phyloP scores from a whole-genome alignment of 225 moss, liverwort and hornwort genomes.

The Anthoceros angustus region DNA sequence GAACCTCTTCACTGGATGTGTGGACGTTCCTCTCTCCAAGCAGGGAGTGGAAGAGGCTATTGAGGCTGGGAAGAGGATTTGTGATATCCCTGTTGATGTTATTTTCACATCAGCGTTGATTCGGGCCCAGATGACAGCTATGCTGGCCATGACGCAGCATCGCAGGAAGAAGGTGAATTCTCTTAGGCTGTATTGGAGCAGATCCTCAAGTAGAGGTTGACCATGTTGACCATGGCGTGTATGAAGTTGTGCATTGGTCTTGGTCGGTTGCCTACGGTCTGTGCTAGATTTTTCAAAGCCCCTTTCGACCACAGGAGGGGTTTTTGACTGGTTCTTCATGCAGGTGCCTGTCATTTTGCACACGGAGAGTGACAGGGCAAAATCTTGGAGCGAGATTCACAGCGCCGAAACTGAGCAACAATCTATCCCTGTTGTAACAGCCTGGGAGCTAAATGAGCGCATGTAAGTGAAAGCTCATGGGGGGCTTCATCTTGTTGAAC shows the following conservation, averaged over 20 bases:
- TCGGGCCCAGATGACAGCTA: constrained; percentile 92
- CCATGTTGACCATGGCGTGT: no score
- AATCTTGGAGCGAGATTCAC: constrained; percentile 66
- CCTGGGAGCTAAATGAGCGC: constrained; percentile 93
- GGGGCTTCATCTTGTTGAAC: neutral
- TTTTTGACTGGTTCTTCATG: neutral
- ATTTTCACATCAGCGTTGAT: constrained; percentile 93
- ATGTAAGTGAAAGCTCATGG: constrained; percentile 30
- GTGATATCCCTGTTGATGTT: constrained; percentile 77
- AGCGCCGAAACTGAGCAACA: constrained; percentile 52
- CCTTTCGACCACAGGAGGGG: no score
- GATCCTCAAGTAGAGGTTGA: neutral
- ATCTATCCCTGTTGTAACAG: constrained; percentile 73
- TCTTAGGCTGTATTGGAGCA: neutral
- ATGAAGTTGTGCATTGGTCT: neutral
- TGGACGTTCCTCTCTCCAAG: constrained; percentile 77
- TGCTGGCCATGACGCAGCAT: constrained; percentile 97
- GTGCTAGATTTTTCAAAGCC: neutral
- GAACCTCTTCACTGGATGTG: constrained; percentile 90
- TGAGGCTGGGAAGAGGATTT: constrained; percentile 72
- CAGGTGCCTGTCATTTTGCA: constrained; percentile 86
- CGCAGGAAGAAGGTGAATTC: constrained; percentile 55
- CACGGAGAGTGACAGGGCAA: constrained; percentile 74
- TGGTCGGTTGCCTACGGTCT: neutral
- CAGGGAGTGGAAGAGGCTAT: constrained; percentile 73